Percentiles rank a stretch among this genome's conserved stretches.
These are phyloP conservation scores for Albugo laibachii DNA, from an alignment of 352 stramenopile species.

Conservation along the genomic window DNA sequence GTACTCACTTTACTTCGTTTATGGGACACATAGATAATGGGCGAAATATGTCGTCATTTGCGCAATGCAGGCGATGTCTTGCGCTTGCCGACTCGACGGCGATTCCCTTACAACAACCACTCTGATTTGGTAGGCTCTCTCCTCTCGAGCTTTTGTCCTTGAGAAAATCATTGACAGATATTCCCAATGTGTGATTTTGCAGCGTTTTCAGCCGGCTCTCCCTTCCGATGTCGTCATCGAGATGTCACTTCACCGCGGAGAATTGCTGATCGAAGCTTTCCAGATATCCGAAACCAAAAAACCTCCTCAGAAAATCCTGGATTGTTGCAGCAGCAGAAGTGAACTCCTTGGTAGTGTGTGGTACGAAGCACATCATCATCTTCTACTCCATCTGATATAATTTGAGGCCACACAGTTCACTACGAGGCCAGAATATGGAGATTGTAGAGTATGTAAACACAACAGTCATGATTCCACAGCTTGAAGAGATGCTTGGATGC, in stretches of 20 bases:
- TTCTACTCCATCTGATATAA: background rate
- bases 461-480: constrained; percentile 40
- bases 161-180: background rate
- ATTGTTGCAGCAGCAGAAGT: constrained; percentile 49
- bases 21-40: constrained; percentile 12
- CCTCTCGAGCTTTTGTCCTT: background rate
- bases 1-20: too few relatives aligned
- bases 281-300: constrained; percentile 10
- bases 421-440: constrained; percentile 54
- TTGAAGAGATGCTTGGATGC: constrained; percentile 40
- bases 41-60: constrained; percentile 35
- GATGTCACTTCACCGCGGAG: constrained; percentile 62
- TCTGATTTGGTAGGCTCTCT: constrained; percentile 13
- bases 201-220: constrained; percentile 54
- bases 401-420: constrained; percentile 15
- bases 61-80: constrained; percentile 49
- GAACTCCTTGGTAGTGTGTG: constrained; percentile 64
- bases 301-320: constrained; percentile 21
- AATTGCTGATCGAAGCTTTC: constrained; percentile 20
- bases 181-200: background rate
- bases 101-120: constrained; percentile 64
- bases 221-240: constrained; percentile 59
- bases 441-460: constrained; percentile 55
- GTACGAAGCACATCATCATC: constrained; percentile 14
- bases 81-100: constrained; percentile 41